These are phyloP conservation scores for Fusarium nygamai DNA, from an alignment of 2,329 filamentous ascomycete species.

Conservation along the genomic window DNA sequence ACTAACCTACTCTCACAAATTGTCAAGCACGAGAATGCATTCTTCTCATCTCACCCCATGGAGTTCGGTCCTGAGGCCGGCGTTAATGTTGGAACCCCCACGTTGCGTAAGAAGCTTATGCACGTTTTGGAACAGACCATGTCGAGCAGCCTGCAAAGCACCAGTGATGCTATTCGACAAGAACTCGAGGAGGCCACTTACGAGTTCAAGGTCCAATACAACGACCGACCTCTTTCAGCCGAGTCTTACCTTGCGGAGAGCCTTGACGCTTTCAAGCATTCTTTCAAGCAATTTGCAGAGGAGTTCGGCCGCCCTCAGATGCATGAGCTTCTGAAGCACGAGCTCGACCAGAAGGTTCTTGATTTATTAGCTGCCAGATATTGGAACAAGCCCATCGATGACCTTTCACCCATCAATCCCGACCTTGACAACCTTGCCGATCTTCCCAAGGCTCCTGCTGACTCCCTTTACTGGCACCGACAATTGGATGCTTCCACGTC, in stretches of 20 bases:
- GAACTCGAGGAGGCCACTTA: conserved; percentile 97
- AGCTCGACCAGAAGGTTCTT: conserved; percentile 93
- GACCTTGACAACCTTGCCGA: conserved; percentile 80
- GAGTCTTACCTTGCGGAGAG: conserved; percentile 97
- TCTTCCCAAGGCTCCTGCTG: conserved; percentile 84
- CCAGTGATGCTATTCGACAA: conserved; percentile 90
- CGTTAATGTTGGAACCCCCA: conserved; percentile 83
- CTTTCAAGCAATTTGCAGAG: conserved; percentile 93
- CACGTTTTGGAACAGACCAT: conserved; percentile 96
- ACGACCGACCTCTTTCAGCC: conserved; percentile 91
- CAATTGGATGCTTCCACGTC: conserved; percentile 94
- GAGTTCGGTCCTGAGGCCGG: conserved; percentile 81
- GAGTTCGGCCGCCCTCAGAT: conserved; percentile 91
- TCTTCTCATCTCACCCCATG: conserved; percentile 82
- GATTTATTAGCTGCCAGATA: conserved; percentile 93
- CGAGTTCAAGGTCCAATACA: conserved; percentile 99
- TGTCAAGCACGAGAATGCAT: conserved; percentile 86
- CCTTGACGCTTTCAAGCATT: conserved; percentile 95
- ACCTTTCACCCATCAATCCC: conserved; percentile 72
- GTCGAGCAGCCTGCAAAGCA: conserved; percentile 89
- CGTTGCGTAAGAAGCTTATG: conserved; percentile 95
- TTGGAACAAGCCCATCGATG: conserved; percentile 96
- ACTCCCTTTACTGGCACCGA: conserved; percentile 90
- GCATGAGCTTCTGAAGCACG: conserved; percentile 86
- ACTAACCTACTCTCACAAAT: conserved; percentile 84